Conservation (phyloP, 768 basidiomycete genomes). For the Royoungia palumana region DNA sequence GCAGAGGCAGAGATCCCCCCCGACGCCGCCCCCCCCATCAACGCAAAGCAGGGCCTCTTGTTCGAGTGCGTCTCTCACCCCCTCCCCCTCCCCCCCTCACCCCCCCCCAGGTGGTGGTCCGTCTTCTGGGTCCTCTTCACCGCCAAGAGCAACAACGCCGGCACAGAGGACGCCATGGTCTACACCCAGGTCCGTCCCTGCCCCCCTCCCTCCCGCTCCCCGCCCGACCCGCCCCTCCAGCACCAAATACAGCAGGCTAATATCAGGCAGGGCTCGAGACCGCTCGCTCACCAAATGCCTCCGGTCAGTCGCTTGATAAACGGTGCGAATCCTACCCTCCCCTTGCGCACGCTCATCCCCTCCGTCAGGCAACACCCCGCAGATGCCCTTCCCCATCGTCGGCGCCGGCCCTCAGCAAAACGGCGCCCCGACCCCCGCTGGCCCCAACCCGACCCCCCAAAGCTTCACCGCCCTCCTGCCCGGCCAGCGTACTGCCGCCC, state of each 20-base stretch:
- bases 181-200: constrained; percentile 59
- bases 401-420: constrained; percentile 42
- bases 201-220: constrained; percentile 1
- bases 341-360: too few species aligned
- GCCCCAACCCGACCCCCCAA: constrained; percentile 32
- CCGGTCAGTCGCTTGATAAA: constrained; percentile 31
- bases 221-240: constrained; percentile 23
- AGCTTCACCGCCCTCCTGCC: constrained; percentile 34
- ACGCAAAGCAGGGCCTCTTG: constrained; percentile 77
- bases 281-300: constrained; percentile 26
- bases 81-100: background rate
- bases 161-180: constrained; percentile 66
- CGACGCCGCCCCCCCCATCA: constrained; percentile 71
- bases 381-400: constrained; percentile 25
- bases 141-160: constrained; percentile 66
- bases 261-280: constrained; percentile 32
- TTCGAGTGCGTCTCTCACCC: constrained; percentile 60
- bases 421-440: constrained; percentile 36
- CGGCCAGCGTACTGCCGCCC: constrained; percentile 30
- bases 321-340: constrained; percentile 27
- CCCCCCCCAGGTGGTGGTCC: constrained; percentile 70
- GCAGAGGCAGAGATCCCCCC: constrained; percentile 61
- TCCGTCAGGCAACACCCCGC: constrained; percentile 21
- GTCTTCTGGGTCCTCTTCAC: constrained; percentile 86
- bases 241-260: constrained; percentile 35